Conservation (phyloP, 495 filamentous ascomycete genomes). For the Penicillium goetzii region DNA sequence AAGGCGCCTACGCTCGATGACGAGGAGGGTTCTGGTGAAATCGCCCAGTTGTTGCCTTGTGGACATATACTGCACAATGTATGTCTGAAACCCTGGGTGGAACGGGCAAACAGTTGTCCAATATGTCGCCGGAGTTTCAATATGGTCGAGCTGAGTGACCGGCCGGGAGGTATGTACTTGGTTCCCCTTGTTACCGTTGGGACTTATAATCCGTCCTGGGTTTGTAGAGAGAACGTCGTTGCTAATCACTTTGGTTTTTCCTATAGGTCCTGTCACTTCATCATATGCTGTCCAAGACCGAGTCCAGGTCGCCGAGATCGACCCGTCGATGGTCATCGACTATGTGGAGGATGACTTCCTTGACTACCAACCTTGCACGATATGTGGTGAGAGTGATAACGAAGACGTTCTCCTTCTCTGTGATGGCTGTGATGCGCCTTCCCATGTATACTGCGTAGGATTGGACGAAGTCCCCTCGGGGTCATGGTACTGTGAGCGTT, state of each 20-base stretch:
- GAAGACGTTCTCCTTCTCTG: conserved; percentile 84
- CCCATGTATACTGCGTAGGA: conserved; percentile 86
- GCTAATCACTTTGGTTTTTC: not conserved
- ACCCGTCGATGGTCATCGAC: conserved; percentile 76
- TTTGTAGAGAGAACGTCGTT: not conserved
- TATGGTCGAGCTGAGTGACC: conserved; percentile 78
- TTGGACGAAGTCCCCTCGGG: conserved; percentile 71
- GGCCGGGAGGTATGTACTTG: conserved; percentile 68
- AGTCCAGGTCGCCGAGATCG: conserved; percentile 86
- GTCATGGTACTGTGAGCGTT: conserved; percentile 85
- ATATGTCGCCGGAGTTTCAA: conserved; percentile 94
- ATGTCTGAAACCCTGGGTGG: conserved; percentile 90
- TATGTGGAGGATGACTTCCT: conserved; percentile 69
- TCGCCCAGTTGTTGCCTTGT: conserved; percentile 73
- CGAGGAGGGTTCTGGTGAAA: conserved; percentile 52
- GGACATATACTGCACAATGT: conserved; percentile 88
- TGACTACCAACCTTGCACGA: conserved; percentile 70
- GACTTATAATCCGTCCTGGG: not conserved
- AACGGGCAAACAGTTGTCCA: conserved; percentile 95
- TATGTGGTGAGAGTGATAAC: conserved; percentile 75
- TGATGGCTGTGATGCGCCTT: conserved; percentile 81
- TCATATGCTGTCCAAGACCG: conserved; percentile 86
- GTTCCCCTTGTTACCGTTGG: conserved; percentile 2
- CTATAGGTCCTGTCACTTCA: conserved; percentile 70
- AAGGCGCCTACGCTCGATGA: conserved; percentile 38